A percentile compares a stretch with the other conserved stretches of the same genome.
These are phyloP conservation scores for Russula compacta DNA, from an alignment of 768 basidiomycete genomes.

Conservation along the genomic window DNA sequence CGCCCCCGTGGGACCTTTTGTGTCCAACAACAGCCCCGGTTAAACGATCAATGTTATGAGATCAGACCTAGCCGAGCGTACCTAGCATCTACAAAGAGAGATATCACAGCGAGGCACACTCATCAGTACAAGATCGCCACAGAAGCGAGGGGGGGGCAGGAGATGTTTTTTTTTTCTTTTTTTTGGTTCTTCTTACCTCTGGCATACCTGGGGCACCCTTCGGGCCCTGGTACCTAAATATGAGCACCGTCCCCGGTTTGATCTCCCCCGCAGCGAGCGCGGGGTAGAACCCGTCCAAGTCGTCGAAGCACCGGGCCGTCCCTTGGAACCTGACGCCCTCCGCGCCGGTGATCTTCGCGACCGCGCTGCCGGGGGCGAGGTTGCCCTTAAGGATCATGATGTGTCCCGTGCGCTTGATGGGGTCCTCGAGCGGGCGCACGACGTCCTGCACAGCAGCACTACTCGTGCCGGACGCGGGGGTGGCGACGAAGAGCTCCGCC, in stretches of 20 bases:
- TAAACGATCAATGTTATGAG: neutral
- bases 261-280: conserved; percentile 68
- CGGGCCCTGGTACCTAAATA: conserved; percentile 85
- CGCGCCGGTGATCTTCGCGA: conserved; percentile 91
- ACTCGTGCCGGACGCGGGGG: neutral
- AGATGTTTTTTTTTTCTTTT: neutral
- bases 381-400: conserved; percentile 84
- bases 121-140: no score
- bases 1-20: conserved; percentile 66
- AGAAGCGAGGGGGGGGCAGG: no score
- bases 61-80: conserved; percentile 11
- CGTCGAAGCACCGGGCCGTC: conserved; percentile 41
- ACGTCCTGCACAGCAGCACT: conserved; percentile 48
- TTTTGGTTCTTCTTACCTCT: conserved; percentile 36
- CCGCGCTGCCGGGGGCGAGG: conserved; percentile 76
- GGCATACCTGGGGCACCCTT: conserved; percentile 93
- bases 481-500: conserved; percentile 50
- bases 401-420: conserved; percentile 84
- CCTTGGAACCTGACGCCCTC: conserved; percentile 84
- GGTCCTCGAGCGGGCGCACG: conserved; percentile 58
- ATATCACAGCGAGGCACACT: neutral
- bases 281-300: conserved; percentile 62
- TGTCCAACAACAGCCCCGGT: neutral
- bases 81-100: conserved; percentile 35
- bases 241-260: conserved; percentile 62